Conservation (phyloP, 2,329 filamentous ascomycete genomes). For the Beauveria rudraprayagi region DNA sequence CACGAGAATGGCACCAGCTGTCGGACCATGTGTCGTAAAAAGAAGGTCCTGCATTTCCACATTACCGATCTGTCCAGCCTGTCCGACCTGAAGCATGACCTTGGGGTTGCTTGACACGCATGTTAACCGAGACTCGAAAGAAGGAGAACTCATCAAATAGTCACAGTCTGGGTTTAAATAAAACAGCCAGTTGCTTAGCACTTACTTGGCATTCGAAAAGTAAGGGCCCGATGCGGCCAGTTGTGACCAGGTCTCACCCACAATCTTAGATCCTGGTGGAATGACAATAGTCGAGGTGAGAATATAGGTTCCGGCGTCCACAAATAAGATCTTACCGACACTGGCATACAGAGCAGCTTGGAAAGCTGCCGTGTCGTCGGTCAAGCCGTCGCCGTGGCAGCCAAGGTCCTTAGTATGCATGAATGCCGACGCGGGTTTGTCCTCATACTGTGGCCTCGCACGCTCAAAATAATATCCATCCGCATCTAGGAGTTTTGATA, state of each 20-base stretch:
- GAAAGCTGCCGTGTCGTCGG: conserved; percentile 46
- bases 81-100: conserved; percentile 57
- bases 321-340: conserved; percentile 11
- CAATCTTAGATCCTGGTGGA: conserved; percentile 25
- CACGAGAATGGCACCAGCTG: conserved; percentile 60
- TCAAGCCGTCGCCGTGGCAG: conserved; percentile 15
- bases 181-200: too few species aligned
- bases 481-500: not conserved
- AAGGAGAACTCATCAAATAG: not conserved
- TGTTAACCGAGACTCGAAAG: too few species aligned
- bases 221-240: conserved; percentile 18
- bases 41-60: conserved; percentile 65
- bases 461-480: conserved; percentile 32
- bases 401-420: conserved; percentile 13
- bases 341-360: conserved; percentile 22
- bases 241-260: conserved; percentile 29
- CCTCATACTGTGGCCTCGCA: conserved; percentile 48
- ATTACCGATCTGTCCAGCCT: conserved; percentile 49
- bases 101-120: conserved; percentile 32
- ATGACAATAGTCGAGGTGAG: conserved; percentile 27
- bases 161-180: too few species aligned
- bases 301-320: conserved; percentile 37
- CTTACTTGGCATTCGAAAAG: conserved; percentile 13
- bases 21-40: conserved; percentile 56
- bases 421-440: conserved; percentile 10